Percentiles rank a stretch among this genome's conserved stretches.
These are phyloP conservation scores for Aureobasidium sp. DNA, from an alignment of 2,329 filamentous ascomycete species.

Conservation along the genomic window DNA sequence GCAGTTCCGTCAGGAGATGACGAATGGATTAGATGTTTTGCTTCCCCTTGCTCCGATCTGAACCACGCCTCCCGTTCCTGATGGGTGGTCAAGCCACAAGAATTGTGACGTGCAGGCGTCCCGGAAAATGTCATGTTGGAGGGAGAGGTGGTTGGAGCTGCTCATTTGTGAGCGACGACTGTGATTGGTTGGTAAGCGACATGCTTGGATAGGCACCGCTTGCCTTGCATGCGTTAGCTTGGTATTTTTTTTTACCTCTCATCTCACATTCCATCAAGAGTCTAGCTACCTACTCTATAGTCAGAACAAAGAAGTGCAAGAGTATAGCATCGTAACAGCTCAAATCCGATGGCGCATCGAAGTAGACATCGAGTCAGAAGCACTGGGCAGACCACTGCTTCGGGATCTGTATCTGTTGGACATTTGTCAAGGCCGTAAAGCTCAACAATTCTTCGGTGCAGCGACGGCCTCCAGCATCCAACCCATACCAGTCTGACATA, in stretches of 20 bases:
- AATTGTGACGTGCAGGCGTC: conserved; percentile 11
- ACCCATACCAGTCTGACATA: conserved; percentile 11
- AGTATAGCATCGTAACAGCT: not conserved
- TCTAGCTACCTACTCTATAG: not conserved
- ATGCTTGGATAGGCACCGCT: not conserved
- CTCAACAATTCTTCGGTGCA: conserved; percentile 4
- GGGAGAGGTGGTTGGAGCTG: conserved; percentile 10
- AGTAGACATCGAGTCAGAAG: not conserved
- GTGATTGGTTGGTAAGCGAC: conserved; percentile 8
- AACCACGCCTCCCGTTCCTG: conserved; percentile 2
- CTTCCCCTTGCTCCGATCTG: conserved; percentile 10
- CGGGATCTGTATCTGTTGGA: not conserved
- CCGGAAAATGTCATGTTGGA: not conserved
- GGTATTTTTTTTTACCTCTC: not conserved
- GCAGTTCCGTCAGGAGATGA: not conserved
- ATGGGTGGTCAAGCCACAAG: conserved; percentile 3
- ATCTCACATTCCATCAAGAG: conserved; percentile 8
- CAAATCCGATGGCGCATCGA: not conserved
- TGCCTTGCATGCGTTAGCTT: conserved; percentile 8
- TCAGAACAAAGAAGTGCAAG: conserved; percentile 10
- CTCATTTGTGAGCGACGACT: conserved; percentile 2
- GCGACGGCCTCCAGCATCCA: conserved; percentile 10
- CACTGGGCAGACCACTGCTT: not conserved
- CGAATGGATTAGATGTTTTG: conserved; percentile 9
- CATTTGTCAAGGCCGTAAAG: conserved; percentile 8